Evolutionary conservation across 306 rosid species (phyloP), one percentile per base, ranked within the genome.

Genomic region (Vicia faba): DNA sequence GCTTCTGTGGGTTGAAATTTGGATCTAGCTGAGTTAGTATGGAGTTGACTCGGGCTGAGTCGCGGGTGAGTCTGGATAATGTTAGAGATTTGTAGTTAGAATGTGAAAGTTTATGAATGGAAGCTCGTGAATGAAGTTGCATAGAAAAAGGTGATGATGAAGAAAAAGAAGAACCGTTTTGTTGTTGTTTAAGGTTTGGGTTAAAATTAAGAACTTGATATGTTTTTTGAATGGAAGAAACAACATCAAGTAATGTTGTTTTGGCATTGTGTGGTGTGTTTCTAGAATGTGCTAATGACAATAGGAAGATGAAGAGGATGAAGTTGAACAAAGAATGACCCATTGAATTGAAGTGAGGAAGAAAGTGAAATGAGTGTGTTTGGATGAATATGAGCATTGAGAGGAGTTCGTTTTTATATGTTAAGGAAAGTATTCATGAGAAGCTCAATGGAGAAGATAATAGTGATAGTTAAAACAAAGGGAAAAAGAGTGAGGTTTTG

Each of bases 171-270:
- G 36, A 44, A 11, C 23, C 67, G 2, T 29, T 38, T 14, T 55
- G 18, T 26, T 41, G 56, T 57, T 64, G 55, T 56, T 41, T 28
- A 10, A 12, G 62, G 28, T 62, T 57, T 23, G 48, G 73, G 72
- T 69, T 71, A 5, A 72, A 19, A 40, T 81, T 50, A 57, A 80
- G 68, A 56, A 68, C 56, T 41, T 43, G 73, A 2, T 28, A 26
- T 16, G 87, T 80, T 5, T 49, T 71, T 25, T 64, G 64, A 48
- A 80, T 84, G 54, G 85, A 75, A 58, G 87, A 71, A 2, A 79
- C 43, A 26, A 87, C 88, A 54, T 87, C 76, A 28, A 90, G 86
- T 1, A 77, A 5, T 5, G 88, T 61, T 41, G 89, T 83, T 38
- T 75, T 70, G 11, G 77, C 5, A 53, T 4, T 43, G 8, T 16